These are phyloP conservation scores for Hymenoscyphus repandus DNA, from an alignment of 2,329 filamentous ascomycete genomes.

Conservation along the genomic window DNA sequence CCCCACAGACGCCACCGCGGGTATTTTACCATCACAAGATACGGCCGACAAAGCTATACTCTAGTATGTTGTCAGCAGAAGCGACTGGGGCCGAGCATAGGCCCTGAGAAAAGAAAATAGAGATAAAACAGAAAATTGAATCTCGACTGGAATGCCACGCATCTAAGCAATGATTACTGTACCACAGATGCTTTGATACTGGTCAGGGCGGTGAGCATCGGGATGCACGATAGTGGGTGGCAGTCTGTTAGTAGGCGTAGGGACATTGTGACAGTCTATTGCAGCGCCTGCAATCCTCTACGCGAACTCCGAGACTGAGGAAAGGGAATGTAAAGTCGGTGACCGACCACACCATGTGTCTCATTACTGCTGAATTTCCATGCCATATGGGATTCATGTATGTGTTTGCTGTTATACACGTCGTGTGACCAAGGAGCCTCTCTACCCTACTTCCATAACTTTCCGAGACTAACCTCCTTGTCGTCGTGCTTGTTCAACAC, in stretches of 20 bases:
- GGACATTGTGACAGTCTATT: not conserved
- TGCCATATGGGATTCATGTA: not conserved
- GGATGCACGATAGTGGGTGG: not conserved
- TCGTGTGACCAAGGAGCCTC: slow-evolving; percentile 6
- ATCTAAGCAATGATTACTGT: not conserved
- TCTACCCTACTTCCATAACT: slow-evolving; percentile 67
- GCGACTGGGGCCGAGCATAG: not conserved
- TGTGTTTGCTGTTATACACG: slow-evolving; percentile 26
- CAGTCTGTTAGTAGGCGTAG: not conserved
- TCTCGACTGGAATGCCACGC: no score
- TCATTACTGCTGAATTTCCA: not conserved
- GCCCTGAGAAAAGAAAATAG: not conserved
- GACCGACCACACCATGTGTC: not conserved
- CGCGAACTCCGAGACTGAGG: not conserved
- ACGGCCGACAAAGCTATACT: no score
- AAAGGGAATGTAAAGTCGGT: not conserved
- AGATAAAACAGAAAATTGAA: not conserved
- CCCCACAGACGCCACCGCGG: not conserved
- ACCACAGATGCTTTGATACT: not conserved
- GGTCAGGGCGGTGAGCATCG: slow-evolving; percentile 3
- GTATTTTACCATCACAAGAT: not conserved
- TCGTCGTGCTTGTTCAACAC: slow-evolving; percentile 99
- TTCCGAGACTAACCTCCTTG: slow-evolving; percentile 87
- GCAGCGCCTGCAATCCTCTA: not conserved
- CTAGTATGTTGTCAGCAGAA: not conserved